Evolutionary conservation across 306 rosid species (phyloP).

Genomic region (Malus fusca): DNA sequence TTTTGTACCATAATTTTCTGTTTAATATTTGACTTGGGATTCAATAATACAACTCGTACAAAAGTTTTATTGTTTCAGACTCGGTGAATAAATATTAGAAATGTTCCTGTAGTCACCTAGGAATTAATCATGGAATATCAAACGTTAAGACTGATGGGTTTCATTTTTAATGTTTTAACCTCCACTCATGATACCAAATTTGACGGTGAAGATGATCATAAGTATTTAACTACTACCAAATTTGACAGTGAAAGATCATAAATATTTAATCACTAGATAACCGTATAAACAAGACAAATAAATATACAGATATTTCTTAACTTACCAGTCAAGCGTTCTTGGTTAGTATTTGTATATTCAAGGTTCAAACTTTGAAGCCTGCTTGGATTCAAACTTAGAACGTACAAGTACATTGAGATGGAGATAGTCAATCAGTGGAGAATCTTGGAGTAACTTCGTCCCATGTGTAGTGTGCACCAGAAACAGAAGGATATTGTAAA

Average conservation of each 20-base stretch:
- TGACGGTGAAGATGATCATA: too few species aligned
- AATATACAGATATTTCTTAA: background rate
- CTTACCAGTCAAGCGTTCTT: background rate
- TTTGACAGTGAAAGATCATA: too few species aligned
- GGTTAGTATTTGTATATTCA: background rate
- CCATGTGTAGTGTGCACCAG: background rate
- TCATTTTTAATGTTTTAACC: too few species aligned
- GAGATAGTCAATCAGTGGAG: background rate
- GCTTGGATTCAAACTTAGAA: background rate
- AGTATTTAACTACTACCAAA: too few species aligned
- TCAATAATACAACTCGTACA: background rate
- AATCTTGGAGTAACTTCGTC: background rate
- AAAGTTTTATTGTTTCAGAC: background rate
- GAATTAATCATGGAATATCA: too few species aligned
- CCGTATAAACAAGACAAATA: too few species aligned
- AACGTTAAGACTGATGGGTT: too few species aligned
- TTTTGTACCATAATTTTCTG: background rate
- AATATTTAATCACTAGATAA: too few species aligned
- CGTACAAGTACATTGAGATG: background rate
- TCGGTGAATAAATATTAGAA: background rate
- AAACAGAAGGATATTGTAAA: background rate
- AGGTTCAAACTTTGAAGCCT: background rate
- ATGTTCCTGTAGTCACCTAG: too few species aligned
- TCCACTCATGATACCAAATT: too few species aligned
- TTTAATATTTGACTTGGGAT: background rate